These are phyloP conservation scores for Diaporthe sp. DNA, from an alignment of 2,329 filamentous ascomycete species.

Conservation along the genomic window DNA sequence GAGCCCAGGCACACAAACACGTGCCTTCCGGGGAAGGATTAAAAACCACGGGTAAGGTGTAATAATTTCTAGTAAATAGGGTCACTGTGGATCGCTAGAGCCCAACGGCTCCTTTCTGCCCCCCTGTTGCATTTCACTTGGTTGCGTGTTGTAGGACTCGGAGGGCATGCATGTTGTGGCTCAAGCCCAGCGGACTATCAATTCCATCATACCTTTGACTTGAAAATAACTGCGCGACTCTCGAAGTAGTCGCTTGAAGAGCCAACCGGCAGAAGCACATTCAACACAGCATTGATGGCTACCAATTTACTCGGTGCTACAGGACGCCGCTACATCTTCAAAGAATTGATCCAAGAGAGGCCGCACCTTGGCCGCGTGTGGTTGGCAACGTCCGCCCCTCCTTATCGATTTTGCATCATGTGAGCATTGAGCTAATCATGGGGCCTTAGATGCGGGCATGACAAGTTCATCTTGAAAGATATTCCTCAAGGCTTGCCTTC, in stretches of 20 bases:
- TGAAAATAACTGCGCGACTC: not conserved
- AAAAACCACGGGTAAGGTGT: not conserved
- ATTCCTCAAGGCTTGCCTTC: not conserved
- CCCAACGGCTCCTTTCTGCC: too few species aligned
- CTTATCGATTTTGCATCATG: not conserved
- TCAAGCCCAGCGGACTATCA: too few species aligned
- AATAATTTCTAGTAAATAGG: not conserved
- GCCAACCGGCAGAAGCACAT: not conserved
- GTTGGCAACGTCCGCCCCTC: slow-evolving; percentile 4
- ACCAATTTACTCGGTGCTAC: not conserved
- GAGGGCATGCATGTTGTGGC: too few species aligned
- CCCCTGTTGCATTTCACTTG: too few species aligned
- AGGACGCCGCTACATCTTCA: slow-evolving; percentile 19
- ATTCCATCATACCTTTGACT: too few species aligned
- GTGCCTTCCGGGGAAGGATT: not conserved
- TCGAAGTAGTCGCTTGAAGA: not conserved
- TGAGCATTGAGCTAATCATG: not conserved
- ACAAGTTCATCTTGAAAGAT: not conserved
- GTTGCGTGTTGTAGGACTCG: too few species aligned
- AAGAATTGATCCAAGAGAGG: slow-evolving; percentile 12
- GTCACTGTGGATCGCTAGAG: too few species aligned
- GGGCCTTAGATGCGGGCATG: not conserved
- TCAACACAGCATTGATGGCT: slow-evolving; percentile 2
- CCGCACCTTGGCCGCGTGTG: slow-evolving; percentile 4
- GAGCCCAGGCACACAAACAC: not conserved